Evolutionary conservation across 495 filamentous ascomycete genomes (phyloP), one percentile per base, ranked within the genome.

Genomic region (Aspergillus leporis): DNA sequence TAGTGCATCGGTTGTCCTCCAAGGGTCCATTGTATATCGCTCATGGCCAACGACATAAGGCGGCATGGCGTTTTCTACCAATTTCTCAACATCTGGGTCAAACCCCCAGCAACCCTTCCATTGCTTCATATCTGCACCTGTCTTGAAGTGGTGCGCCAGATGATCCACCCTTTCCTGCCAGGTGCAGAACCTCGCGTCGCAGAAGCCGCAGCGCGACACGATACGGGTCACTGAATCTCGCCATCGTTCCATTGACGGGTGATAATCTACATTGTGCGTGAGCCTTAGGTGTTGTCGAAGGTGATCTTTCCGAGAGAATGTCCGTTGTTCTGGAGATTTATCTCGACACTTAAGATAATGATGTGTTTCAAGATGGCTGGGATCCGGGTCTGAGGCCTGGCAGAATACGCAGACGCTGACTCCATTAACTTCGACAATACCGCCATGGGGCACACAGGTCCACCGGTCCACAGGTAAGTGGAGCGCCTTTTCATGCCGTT

Each of bases 301-400:
- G 66, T 92, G 89, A 64, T 92, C 89, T 72, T 91, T 92, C 22
- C 89, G 81, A 59, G 89, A 90, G 66, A 90, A 92, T 1, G 86
- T 87, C 5, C 89, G 81, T 53, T 87, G 81, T 49, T 81, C 79
- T 5, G 80, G 53, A 0, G 84, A 78, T 23, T 85, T 81, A 61
- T 88, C 85, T 53, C 82, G 81, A 61, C 88, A 92, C 22, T 78
- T 70, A 2, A 78, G 74, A 69, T 86, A 84, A 64, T 87, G 86
- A 71, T 92, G 89, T 54, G 34, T 31, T 43, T 77, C 62, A 56
- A 72, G 64, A 49, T 69, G 66, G 3, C 55, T 46, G 2, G 16
- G 18, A 23, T 66, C 60, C 1, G 51, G 28, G 21, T 58, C 34
- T 14, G 47, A 9, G 0, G 47, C 25, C n/a, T 53, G 57, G 36